Evolutionary conservation across 257 asterid species (phyloP).

Genomic region (Ilex aquifolium): DNA sequence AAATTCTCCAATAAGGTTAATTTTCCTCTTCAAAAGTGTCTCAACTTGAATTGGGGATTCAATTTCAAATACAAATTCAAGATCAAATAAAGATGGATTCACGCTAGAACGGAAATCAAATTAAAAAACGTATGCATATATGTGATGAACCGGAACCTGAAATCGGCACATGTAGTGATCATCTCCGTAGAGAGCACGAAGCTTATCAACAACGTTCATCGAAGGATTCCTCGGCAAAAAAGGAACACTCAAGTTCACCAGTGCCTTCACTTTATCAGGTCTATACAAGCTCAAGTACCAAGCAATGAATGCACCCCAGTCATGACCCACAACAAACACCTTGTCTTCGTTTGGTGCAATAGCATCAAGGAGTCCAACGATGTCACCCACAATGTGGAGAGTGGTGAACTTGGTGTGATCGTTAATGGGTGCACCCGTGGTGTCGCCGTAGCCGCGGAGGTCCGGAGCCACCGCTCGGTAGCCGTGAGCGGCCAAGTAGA

Average conservation of each 20-base stretch:
- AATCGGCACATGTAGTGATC: constrained; percentile 60
- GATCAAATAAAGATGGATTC: no score
- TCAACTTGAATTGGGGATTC: no score
- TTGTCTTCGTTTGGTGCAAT: constrained; percentile 35
- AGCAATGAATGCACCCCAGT: constrained; percentile 71
- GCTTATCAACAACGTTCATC: constrained; percentile 16
- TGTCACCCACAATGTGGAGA: constrained; percentile 64
- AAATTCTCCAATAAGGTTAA: no score
- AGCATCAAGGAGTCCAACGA: constrained; percentile 46
- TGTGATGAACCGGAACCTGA: no score
- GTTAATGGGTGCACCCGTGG: constrained; percentile 54
- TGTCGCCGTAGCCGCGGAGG: constrained; percentile 72
- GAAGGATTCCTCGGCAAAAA: constrained; percentile 38
- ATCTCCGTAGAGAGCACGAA: constrained; percentile 40
- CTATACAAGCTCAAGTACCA: constrained; percentile 63
- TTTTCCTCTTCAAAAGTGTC: no score
- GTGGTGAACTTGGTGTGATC: constrained; percentile 51
- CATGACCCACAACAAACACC: constrained; percentile 85
- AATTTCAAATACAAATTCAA: no score
- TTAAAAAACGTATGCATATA: no score
- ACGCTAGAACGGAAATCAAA: no score
- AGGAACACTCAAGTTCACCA: constrained; percentile 53
- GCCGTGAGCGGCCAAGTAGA: constrained; percentile 59
- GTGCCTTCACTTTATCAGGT: constrained; percentile 60
- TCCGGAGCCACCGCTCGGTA: constrained; percentile 70